Evolutionary conservation across 1,284 basidiomycete species (phyloP), one percentile per base, ranked within the genome.

Genomic region (Sporisorium exsertum): DNA sequence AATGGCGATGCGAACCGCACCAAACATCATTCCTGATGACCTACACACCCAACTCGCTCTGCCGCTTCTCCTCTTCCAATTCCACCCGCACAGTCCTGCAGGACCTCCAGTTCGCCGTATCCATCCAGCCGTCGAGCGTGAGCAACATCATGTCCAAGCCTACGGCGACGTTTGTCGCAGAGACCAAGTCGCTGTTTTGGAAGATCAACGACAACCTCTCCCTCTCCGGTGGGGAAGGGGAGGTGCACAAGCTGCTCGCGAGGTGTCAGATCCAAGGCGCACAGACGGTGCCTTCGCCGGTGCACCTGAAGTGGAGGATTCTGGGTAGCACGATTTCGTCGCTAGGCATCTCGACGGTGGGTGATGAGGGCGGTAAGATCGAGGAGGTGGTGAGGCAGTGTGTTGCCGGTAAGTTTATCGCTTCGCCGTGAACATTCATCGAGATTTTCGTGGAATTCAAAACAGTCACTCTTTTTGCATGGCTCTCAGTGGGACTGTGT

Each of bases 131-230:
- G 2, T 82, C 84, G n/a, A 82, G 78, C 2, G 86, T 88, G 15
- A 77, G 66, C 24, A 87, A 85, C 51, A 87, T 88, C n/a, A 88
- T 89, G 80, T 86, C 87, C 15, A 89, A 89, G 77, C 88, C 88
- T 0, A 77, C 86, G 0, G 87, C 87, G 1, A 80, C 81, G 1
- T 89, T 87, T 82, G 78, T 81, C 2, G 72, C 84, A 0, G 79
- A 86, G 9, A 81, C 81, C 2, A 82, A 86, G 42, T 77, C 81
- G 8, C 84, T 89, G 72, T 77, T 81, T 2, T 88, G 88, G 87
- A 83, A 85, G 45, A 65, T 87, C 32, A 85, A 81, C 5, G 72
- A 84, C 2, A 52, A 26, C n/a, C 58, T 86, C 1, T 53, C 79
- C 0, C 52, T 80, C 26, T 5, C 42, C 10, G 4, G 10, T 22